Conservation (phyloP, 106 monocot genomes). For the Gastrodia elata region DNA sequence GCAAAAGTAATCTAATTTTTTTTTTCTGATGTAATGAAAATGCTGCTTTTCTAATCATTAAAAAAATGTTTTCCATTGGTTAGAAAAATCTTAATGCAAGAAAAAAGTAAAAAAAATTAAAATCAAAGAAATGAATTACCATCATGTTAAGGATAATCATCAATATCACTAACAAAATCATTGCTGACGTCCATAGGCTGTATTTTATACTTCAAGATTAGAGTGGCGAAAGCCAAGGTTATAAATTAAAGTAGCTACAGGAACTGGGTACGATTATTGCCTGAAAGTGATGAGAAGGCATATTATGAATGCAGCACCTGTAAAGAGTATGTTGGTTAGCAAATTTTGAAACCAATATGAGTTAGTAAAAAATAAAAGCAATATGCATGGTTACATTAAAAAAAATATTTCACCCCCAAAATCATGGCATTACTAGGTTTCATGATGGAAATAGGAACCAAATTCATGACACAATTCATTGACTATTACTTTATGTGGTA, state of each 20-base stretch:
- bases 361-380: neutral
- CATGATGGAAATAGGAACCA: too few species aligned
- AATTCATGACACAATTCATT: neutral
- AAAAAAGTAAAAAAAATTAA: neutral
- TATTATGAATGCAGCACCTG: constrained; percentile 89
- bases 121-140: constrained; percentile 37
- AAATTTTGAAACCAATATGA: neutral
- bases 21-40: too few species aligned
- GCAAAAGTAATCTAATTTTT: too few species aligned
- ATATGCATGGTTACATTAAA: neutral
- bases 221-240: constrained; percentile 2
- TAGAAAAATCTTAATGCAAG: neutral
- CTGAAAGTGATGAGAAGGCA: constrained; percentile 75
- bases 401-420: neutral
- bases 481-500: neutral
- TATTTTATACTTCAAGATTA: constrained; percentile 15
- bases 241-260: neutral
- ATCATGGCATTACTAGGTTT: neutral
- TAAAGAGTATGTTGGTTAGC: neutral
- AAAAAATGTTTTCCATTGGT: neutral
- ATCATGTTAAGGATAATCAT: constrained; percentile 95
- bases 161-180: constrained; percentile 68
- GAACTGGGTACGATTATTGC: neutral
- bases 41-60: neutral
- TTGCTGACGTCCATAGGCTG: constrained; percentile 83